Evolutionary conservation across 2,329 filamentous ascomycete species (phyloP).

Genomic region (Beauveria scarabaeidicola): DNA sequence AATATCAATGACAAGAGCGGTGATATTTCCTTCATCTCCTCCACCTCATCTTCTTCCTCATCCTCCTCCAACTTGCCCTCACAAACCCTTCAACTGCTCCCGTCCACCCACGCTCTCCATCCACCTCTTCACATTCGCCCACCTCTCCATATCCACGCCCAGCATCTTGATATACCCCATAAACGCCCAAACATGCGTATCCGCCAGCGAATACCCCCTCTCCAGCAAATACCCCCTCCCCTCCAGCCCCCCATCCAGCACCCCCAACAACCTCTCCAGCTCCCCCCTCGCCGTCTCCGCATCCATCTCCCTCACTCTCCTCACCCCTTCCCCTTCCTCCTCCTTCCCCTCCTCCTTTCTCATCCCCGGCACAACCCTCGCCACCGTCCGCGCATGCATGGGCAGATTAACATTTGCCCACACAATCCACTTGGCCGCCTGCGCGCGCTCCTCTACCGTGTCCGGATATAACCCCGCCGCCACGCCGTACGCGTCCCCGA

Average conservation of each 20-base stretch:
- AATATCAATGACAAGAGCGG: not conserved
- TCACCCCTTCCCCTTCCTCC: not conserved
- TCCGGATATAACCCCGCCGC: not conserved
- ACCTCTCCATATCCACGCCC: not conserved
- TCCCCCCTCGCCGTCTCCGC: not conserved
- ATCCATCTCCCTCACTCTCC: not conserved
- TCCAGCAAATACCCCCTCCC: slow-evolving; percentile 1
- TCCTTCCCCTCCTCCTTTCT: not conserved
- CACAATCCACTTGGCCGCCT: slow-evolving; percentile 12
- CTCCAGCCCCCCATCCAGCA: not conserved
- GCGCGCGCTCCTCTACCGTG: not conserved
- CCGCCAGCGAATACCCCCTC: slow-evolving; percentile 1
- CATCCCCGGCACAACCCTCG: not conserved
- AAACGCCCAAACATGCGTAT: slow-evolving; percentile 10
- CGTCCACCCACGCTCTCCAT: not conserved
- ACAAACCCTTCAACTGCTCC: slow-evolving; percentile 2
- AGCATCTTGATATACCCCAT: slow-evolving; percentile 7
- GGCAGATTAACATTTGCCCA: slow-evolving; percentile 8
- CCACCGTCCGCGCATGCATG: not conserved
- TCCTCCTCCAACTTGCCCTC: no score
- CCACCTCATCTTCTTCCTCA: not conserved
- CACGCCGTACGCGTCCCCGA: slow-evolving; percentile 3
- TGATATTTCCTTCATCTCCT: not conserved
- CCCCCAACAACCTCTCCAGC: not conserved
- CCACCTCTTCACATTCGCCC: not conserved